phyloP scores from a whole-genome alignment of 208 protist species.

The Naegleria lovaniensis region DNA sequence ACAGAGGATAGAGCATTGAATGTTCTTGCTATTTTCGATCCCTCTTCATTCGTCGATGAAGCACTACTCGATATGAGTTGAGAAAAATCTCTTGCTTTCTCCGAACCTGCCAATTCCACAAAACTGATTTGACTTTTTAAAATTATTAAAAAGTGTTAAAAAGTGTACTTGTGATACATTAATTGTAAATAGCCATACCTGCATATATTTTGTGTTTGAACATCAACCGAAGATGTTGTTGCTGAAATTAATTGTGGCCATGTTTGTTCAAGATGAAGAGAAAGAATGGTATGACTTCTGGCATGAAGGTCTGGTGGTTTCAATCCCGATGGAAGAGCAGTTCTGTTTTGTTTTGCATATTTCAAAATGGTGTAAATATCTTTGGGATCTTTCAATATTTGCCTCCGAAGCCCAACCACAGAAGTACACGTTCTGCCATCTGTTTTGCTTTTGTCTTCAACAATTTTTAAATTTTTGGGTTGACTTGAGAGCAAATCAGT shows the following conservation, averaged over 20 bases:
- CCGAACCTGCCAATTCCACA: neutral
- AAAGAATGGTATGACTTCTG: conserved; percentile 13
- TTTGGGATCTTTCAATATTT: neutral
- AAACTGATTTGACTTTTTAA: neutral
- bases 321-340: neutral
- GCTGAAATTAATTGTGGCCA: neutral
- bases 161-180: too few species aligned
- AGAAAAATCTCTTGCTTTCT: conserved; percentile 2
- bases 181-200: too few species aligned
- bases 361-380: conserved; percentile 21
- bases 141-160: too few species aligned
- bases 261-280: neutral
- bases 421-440: neutral
- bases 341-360: conserved; percentile 7
- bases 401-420: neutral
- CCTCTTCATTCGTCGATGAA: neutral
- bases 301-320: conserved; percentile 23
- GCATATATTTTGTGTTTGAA: neutral
- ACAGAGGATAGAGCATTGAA: conserved; percentile 20
- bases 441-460: conserved; percentile 7
- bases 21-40: neutral
- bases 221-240: too few species aligned
- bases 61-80: too few species aligned
- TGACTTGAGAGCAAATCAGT: neutral
- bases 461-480: neutral